These are phyloP conservation scores for Phytophthora citrophthora DNA, from an alignment of 352 stramenopile genomes.

Conservation along the genomic window DNA sequence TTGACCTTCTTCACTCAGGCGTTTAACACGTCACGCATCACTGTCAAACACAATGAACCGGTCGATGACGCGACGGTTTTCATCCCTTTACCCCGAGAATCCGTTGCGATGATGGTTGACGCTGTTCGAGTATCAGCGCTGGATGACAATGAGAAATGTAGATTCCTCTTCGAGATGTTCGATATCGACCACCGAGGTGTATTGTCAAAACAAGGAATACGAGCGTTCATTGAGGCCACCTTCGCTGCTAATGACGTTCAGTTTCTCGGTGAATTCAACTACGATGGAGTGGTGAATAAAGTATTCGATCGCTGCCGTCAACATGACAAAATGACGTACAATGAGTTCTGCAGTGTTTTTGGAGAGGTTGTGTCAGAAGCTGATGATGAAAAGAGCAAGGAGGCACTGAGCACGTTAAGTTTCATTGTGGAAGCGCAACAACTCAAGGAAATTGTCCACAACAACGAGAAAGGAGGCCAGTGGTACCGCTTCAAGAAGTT, in stretches of 20 bases:
- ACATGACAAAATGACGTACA: slow-evolving; percentile 60
- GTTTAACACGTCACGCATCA: slow-evolving; percentile 42
- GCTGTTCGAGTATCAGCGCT: slow-evolving; percentile 56
- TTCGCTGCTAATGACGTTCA: slow-evolving; percentile 60
- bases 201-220: slow-evolving; percentile 53
- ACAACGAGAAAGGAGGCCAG: slow-evolving; percentile 19
- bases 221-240: slow-evolving; percentile 65
- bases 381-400: slow-evolving; percentile 31
- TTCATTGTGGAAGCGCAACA: slow-evolving; percentile 3
- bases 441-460: slow-evolving; percentile 11
- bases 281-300: slow-evolving; percentile 54
- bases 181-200: slow-evolving; percentile 54
- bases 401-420: slow-evolving; percentile 11
- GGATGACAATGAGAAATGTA: slow-evolving; percentile 57
- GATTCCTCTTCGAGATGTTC: slow-evolving; percentile 79
- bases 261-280: slow-evolving; percentile 61
- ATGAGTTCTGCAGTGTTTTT: slow-evolving; percentile 45
- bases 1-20: slow-evolving; percentile 40
- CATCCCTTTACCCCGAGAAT: slow-evolving; percentile 56
- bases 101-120: slow-evolving; percentile 58
- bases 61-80: slow-evolving; percentile 25
- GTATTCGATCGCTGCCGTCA: slow-evolving; percentile 52
- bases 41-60: slow-evolving; percentile 5
- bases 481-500: slow-evolving; percentile 40
- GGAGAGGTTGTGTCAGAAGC: background rate